Evolutionary conservation across 2,329 filamentous ascomycete genomes (phyloP).

Genomic region (Triangularia verruculosa): DNA sequence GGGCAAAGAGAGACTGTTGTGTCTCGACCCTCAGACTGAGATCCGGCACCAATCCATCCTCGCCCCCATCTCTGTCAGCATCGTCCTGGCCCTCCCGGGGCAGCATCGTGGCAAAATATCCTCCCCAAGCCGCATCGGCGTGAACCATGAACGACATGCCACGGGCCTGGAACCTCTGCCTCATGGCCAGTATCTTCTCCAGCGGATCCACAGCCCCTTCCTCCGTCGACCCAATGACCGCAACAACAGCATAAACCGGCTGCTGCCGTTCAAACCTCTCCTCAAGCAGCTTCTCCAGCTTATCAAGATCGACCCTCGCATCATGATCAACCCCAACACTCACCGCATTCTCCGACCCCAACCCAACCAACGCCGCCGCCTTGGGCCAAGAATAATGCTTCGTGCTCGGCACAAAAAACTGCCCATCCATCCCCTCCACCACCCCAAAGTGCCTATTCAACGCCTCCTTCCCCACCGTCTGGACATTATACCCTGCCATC

Average conservation of each 20-base stretch:
- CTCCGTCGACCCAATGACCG: slow-evolving; percentile 47
- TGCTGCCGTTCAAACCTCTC: slow-evolving; percentile 31
- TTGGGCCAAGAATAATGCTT: slow-evolving; percentile 51
- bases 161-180: slow-evolving; percentile 39
- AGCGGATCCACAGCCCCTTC: slow-evolving; percentile 46
- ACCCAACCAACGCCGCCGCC: slow-evolving; percentile 41
- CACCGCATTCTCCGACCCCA: slow-evolving; percentile 25
- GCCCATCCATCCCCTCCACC: slow-evolving; percentile 27
- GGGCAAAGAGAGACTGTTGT: slow-evolving; percentile 38
- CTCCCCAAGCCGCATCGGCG: slow-evolving; percentile 49
- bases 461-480: slow-evolving; percentile 39
- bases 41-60: slow-evolving; percentile 36
- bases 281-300: slow-evolving; percentile 34
- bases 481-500: slow-evolving; percentile 37
- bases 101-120: slow-evolving; percentile 47
- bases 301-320: slow-evolving; percentile 37
- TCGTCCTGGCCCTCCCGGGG: slow-evolving; percentile 28
- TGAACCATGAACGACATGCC: slow-evolving; percentile 47
- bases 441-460: slow-evolving; percentile 37
- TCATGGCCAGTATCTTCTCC: slow-evolving; percentile 37
- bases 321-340: slow-evolving; percentile 58
- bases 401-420: slow-evolving; percentile 41
- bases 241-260: slow-evolving; percentile 43
- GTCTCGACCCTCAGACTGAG: slow-evolving; percentile 36
- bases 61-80: slow-evolving; percentile 28